These are phyloP conservation scores for Hyparrhenia diplandra DNA, from an alignment of 176 grass and related monocot species.

Conservation along the genomic window DNA sequence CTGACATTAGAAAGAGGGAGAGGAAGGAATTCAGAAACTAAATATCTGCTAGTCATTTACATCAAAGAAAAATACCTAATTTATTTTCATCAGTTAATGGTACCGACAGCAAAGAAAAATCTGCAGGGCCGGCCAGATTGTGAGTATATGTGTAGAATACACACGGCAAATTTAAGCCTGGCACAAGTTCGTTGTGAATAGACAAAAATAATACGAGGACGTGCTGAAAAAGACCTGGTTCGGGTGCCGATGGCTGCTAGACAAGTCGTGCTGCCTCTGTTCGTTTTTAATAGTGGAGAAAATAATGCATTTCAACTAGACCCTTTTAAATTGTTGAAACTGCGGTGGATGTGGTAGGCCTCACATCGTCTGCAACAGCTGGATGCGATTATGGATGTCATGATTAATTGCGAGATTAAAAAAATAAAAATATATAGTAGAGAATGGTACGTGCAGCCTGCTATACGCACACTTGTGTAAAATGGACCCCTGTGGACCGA, in stretches of 20 bases:
- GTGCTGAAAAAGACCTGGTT: neutral
- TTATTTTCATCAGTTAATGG: neutral
- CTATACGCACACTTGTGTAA: neutral
- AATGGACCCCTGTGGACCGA: neutral
- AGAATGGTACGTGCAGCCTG: neutral
- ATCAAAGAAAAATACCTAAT: neutral
- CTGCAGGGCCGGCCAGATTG: neutral
- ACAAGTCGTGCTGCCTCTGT: neutral
- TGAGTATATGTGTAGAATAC: neutral
- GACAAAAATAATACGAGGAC: neutral
- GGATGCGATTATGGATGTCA: neutral
- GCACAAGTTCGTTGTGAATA: neutral
- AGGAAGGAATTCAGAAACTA: neutral
- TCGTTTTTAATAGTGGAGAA: slow-evolving; percentile 7
- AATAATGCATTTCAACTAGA: slow-evolving; percentile 22
- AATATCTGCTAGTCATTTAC: neutral
- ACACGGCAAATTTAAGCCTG: neutral
- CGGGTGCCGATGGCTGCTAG: slow-evolving; percentile 4
- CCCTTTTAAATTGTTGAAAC: slow-evolving; percentile 13
- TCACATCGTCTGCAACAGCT: slow-evolving; percentile 27
- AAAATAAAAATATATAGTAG: neutral
- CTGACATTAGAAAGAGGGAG: neutral
- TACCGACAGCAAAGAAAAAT: slow-evolving; percentile 10
- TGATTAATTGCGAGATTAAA: neutral
- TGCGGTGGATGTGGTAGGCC: neutral